Conservation (phyloP, 768 basidiomycete genomes). For the Tulasnella sp. region DNA sequence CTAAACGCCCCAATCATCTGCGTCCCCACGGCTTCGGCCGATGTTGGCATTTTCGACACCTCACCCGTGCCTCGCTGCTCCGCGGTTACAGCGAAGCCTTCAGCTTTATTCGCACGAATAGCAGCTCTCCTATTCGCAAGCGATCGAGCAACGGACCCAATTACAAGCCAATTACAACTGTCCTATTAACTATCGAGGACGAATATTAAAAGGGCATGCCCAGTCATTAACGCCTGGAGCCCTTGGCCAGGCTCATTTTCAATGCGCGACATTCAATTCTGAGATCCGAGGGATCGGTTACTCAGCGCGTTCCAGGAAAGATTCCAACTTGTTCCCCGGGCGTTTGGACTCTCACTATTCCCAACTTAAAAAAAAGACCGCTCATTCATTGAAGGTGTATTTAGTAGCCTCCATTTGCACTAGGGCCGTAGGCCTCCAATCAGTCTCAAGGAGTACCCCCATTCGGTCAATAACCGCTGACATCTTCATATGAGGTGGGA, state of each 20-base stretch:
- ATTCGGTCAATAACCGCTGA: neutral
- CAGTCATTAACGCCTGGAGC: neutral
- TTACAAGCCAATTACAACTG: no score
- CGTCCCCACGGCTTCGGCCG: neutral
- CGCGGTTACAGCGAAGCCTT: no score
- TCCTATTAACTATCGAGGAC: neutral
- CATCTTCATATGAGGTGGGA: conserved; percentile 19
- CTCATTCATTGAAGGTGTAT: neutral
- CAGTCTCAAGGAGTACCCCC: neutral
- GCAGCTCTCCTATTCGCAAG: neutral
- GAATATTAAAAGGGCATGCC: neutral
- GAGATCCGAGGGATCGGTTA: no score
- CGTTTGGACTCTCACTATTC: no score
- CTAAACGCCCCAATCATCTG: neutral
- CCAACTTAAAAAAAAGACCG: no score
- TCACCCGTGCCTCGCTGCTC: no score
- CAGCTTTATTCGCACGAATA: neutral
- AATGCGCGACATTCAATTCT: no score
- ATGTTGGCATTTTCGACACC: neutral
- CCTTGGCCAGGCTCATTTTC: neutral
- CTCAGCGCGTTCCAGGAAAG: no score
- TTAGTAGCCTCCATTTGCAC: neutral
- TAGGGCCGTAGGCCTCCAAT: neutral
- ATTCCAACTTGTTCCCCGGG: no score
- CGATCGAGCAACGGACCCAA: neutral